Base-by-base conservation (phyloP, 192 early-diverging fungal genomes). In the Coemansia sp. region DNA sequence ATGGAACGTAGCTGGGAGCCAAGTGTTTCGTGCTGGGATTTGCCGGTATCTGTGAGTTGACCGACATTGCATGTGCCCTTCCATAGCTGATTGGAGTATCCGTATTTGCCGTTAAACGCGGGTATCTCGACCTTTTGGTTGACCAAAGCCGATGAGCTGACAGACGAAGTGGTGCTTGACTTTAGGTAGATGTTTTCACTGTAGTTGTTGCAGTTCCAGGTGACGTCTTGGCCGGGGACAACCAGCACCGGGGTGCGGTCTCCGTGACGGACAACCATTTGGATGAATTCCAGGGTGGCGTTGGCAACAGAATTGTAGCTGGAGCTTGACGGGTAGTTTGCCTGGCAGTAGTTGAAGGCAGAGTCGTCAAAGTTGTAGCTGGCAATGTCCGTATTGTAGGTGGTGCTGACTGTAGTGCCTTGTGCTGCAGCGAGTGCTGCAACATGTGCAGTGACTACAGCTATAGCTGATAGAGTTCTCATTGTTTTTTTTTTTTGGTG, bases 21-120 rank as follows among this genome's bases (percentile, higher is more conserved):
- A 1, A 86, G 64, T 0, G 39, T 28, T 28, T 54, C 63, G 64
- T 88, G 86, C 64, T 85, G 86, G 4, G 36, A 5, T 58, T 87
- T 87, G 0, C 90, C 90, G 18, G 22, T 65, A 56, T 90, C 87
- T 1, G 90, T 90, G 53, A 91, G 73, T 57, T 90, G 79, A 37
- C 89, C 90, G 32, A 68, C 54, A 18, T 85, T 81, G 55, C 88
- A 87, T 2, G 76, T 75, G 20, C 85, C 81, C 11, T 63, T 37
- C 79, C 79, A 82, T 5, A 77, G 1, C 52, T 64, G 51, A 66
- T 82, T 81, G 9, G 68, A 57, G 36, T 61, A 82, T 15, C 79
- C 79, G 51, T 77, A 70, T 28, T 69, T 77, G 35, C 43, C 38
- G 55, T 82, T 82, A 71, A 71, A 82, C 4, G 56, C 52, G n/a